Evolutionary conservation across 805 yeast species (phyloP).

Genomic region (Starmerella bombicola): DNA sequence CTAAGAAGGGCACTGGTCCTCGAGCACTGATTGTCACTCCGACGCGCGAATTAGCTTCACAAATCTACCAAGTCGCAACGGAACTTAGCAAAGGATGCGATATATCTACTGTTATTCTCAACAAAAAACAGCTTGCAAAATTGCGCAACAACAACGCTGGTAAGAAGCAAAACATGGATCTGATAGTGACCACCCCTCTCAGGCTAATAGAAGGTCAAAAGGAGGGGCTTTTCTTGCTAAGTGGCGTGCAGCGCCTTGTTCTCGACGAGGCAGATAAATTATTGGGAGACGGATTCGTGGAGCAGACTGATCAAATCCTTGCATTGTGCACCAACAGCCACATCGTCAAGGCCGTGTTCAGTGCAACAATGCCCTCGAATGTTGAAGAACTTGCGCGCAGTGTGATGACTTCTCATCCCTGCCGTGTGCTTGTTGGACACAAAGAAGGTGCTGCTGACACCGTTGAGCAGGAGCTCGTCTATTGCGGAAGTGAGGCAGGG

Average conservation of each 20-base stretch:
- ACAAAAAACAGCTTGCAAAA: slow-evolving; percentile 56
- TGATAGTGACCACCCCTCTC: slow-evolving; percentile 77
- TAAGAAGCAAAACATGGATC: slow-evolving; percentile 54
- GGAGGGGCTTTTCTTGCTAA: slow-evolving; percentile 46
- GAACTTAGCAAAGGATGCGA: slow-evolving; percentile 45
- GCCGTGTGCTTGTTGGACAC: slow-evolving; percentile 80
- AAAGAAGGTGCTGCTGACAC: slow-evolving; percentile 82
- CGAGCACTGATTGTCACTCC: slow-evolving; percentile 80
- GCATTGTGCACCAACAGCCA: slow-evolving; percentile 37
- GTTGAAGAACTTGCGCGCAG: slow-evolving; percentile 79
- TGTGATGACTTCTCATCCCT: slow-evolving; percentile 65
- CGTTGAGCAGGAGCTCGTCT: slow-evolving; percentile 71
- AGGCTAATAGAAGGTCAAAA: slow-evolving; percentile 70
- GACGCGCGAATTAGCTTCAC: slow-evolving; percentile 85
- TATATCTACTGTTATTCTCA: slow-evolving; percentile 50
- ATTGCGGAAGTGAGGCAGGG: slow-evolving; percentile 92
- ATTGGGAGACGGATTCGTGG: slow-evolving; percentile 75
- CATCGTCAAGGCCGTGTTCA: slow-evolving; percentile 65
- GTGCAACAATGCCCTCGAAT: slow-evolving; percentile 90
- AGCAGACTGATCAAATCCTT: slow-evolving; percentile 80
- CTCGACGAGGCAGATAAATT: slow-evolving; percentile 95
- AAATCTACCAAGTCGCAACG: slow-evolving; percentile 58
- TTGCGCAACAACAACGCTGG: slow-evolving; percentile 45
- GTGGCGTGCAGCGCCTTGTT: slow-evolving; percentile 58
- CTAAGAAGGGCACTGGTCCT: slow-evolving; percentile 33